Conservation (phyloP, 495 filamentous ascomycete species). For the Talaromyces liani region DNA sequence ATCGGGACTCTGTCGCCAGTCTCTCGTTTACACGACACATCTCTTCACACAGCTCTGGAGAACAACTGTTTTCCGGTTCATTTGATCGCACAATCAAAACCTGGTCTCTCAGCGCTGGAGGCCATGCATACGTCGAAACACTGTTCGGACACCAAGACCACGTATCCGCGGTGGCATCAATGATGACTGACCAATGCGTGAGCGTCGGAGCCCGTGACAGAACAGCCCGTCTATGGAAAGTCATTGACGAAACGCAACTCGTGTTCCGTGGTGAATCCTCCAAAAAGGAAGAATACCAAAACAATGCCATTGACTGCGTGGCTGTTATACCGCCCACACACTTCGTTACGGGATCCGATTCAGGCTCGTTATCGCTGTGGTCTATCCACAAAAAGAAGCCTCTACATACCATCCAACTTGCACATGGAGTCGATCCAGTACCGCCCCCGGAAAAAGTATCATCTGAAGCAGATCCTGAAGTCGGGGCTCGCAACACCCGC, state of each 20-base stretch:
- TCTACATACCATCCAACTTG: conserved; percentile 66
- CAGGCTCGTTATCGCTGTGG: conserved; percentile 83
- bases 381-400: conserved; percentile 90
- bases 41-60: conserved; percentile 44
- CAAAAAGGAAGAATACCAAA: conserved; percentile 48
- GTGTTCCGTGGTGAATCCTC: conserved; percentile 81
- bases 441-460: conserved; percentile 60
- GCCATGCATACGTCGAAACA: conserved; percentile 81
- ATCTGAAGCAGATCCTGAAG: conserved; percentile 56
- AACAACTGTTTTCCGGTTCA: conserved; percentile 83
- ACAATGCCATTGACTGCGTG: conserved; percentile 85
- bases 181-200: conserved; percentile 80
- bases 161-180: conserved; percentile 72
- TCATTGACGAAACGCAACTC: conserved; percentile 87
- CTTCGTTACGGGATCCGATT: conserved; percentile 91
- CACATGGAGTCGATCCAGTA: conserved; percentile 71
- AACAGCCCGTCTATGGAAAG: conserved; percentile 94
- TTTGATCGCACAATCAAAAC: conserved; percentile 85
- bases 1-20: conserved; percentile 78
- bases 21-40: conserved; percentile 82
- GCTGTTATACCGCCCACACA: conserved; percentile 82
- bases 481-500: conserved; percentile 47
- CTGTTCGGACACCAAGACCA: conserved; percentile 93
- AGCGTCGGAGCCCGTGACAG: conserved; percentile 86
- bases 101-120: conserved; percentile 59